Evolutionary conservation across 495 filamentous ascomycete species (phyloP).

Genomic region (Lasiosphaeriaceae sp.): DNA sequence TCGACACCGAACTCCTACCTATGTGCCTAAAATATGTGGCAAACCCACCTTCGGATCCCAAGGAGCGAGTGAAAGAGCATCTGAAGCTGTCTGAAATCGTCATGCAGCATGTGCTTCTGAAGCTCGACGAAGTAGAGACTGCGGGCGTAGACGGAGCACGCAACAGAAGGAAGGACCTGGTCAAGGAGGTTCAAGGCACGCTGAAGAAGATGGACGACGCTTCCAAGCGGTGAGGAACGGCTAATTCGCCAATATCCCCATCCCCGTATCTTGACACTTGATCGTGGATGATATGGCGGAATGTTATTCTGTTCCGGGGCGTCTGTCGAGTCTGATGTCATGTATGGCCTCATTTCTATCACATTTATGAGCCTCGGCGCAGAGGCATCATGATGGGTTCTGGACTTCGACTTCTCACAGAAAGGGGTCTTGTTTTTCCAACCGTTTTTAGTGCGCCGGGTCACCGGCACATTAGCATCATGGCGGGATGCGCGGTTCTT

Average conservation of each 20-base stretch:
- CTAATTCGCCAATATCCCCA: no score
- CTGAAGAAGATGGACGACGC: slow-evolving; percentile 60
- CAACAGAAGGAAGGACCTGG: slow-evolving; percentile 65
- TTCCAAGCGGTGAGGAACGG: slow-evolving; percentile 14
- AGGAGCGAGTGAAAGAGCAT: slow-evolving; percentile 72
- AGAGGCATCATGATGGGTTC: no score
- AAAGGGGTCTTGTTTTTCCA: background rate
- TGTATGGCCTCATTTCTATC: no score
- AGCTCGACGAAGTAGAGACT: slow-evolving; percentile 78
- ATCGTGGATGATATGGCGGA: no score
- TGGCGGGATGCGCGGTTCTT: background rate
- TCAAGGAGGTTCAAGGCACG: slow-evolving; percentile 66
- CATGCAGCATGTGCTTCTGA: slow-evolving; percentile 76
- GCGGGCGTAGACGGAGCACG: slow-evolving; percentile 62
- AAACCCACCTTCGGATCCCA: slow-evolving; percentile 63
- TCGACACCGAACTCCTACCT: slow-evolving; percentile 64
- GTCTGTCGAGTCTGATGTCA: no score
- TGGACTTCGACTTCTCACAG: no score
- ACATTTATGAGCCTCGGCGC: no score
- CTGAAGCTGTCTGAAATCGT: slow-evolving; percentile 79
- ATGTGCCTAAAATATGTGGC: slow-evolving; percentile 60
- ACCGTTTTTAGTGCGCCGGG: background rate
- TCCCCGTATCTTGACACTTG: no score
- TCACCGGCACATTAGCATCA: background rate
- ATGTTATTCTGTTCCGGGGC: no score